Evolutionary conservation across 2,329 filamentous ascomycete species (phyloP).

Genomic region (Colletotrichum sp.): DNA sequence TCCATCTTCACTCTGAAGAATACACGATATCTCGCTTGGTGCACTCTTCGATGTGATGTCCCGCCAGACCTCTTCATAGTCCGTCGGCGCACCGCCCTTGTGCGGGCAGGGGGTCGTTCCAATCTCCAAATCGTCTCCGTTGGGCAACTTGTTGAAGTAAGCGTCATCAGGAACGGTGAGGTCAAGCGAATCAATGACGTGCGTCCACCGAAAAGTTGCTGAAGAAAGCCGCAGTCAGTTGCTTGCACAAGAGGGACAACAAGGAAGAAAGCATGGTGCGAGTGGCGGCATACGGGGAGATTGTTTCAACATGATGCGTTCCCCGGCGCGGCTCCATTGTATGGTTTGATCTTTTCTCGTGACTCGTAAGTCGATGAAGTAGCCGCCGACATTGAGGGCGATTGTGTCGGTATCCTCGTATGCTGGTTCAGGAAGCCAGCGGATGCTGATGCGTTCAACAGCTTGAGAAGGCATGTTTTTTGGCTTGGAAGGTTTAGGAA

Average conservation of each 20-base stretch:
- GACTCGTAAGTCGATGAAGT: conserved; percentile 18
- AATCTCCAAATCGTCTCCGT: neutral
- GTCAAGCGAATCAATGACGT: neutral
- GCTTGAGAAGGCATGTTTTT: conserved; percentile 10
- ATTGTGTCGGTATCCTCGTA: conserved; percentile 27
- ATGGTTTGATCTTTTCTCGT: neutral
- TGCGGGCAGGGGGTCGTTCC: neutral
- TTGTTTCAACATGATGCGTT: neutral
- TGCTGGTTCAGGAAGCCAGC: conserved; percentile 26
- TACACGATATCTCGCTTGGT: neutral
- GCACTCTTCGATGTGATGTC: neutral
- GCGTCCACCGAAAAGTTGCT: neutral
- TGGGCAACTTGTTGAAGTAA: neutral
- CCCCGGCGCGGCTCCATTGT: neutral
- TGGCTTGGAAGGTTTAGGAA: neutral
- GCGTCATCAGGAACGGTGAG: neutral
- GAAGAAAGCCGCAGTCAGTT: neutral
- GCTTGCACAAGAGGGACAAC: neutral
- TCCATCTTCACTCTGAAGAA: neutral
- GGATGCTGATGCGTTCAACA: conserved; percentile 27
- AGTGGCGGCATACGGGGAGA: neutral
- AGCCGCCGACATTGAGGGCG: conserved; percentile 28
- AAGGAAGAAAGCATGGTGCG: neutral
- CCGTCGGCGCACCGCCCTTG: neutral
- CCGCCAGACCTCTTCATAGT: neutral